phyloP scores from a whole-genome alignment of 495 filamentous ascomycete genomes.

The Neurospora sp. region DNA sequence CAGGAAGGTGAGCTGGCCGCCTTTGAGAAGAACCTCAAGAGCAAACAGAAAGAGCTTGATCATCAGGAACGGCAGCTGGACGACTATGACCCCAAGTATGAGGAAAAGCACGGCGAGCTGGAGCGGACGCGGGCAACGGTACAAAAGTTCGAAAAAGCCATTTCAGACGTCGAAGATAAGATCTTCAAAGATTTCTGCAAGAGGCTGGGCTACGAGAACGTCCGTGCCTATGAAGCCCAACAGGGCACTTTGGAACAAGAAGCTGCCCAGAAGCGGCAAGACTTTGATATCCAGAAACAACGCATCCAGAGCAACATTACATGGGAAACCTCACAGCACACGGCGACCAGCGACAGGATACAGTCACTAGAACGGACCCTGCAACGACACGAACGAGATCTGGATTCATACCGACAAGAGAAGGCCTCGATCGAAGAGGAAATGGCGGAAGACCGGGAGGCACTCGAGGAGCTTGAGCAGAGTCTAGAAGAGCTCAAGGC shows the following conservation, averaged over 20 bases:
- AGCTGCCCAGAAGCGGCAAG: slow-evolving; percentile 70
- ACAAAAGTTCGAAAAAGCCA: slow-evolving; percentile 59
- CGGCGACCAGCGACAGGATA: slow-evolving; percentile 59
- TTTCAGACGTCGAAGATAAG: slow-evolving; percentile 77
- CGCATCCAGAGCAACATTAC: slow-evolving; percentile 66
- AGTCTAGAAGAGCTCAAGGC: slow-evolving; percentile 55
- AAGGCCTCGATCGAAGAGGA: slow-evolving; percentile 64
- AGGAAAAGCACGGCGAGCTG: slow-evolving; percentile 57
- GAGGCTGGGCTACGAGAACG: slow-evolving; percentile 75
- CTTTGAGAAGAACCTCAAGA: slow-evolving; percentile 76
- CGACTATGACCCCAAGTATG: slow-evolving; percentile 68
- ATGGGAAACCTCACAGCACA: slow-evolving; percentile 64
- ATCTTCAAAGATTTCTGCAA: slow-evolving; percentile 82
- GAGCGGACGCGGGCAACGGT: slow-evolving; percentile 56
- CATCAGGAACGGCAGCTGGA: slow-evolving; percentile 59
- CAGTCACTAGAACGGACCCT: slow-evolving; percentile 53
- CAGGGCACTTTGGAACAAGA: slow-evolving; percentile 89
- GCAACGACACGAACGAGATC: slow-evolving; percentile 51
- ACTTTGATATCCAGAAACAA: slow-evolving; percentile 76
- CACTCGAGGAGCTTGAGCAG: slow-evolving; percentile 66
- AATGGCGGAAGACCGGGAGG: slow-evolving; percentile 60
- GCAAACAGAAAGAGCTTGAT: slow-evolving; percentile 75
- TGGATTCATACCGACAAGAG: slow-evolving; percentile 60
- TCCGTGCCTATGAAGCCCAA: slow-evolving; percentile 85
- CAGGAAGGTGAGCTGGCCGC: slow-evolving; percentile 65